Percentiles rank a stretch among this genome's conserved stretches.
phyloP scores from a whole-genome alignment of 1,284 basidiomycete genomes.

The Trametes hirsuta region DNA sequence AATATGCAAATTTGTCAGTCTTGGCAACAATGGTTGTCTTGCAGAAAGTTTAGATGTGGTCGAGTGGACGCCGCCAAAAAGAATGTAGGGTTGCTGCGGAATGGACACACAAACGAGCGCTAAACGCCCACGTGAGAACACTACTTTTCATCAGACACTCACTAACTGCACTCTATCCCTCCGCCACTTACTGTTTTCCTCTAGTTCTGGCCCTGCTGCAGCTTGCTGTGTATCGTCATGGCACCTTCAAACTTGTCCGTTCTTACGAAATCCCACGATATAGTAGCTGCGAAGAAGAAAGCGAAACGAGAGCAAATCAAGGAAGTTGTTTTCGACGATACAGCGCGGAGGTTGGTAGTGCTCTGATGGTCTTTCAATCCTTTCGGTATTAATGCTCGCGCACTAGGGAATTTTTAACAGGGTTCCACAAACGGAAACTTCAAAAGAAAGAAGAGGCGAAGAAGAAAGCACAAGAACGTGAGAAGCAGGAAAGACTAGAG shows the following conservation, averaged over 20 bases:
- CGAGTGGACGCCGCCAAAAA: too few species aligned
- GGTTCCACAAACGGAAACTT: slow-evolving; percentile 86
- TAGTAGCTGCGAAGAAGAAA: slow-evolving; percentile 63
- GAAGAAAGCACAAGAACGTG: slow-evolving; percentile 65
- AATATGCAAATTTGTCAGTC: too few species aligned
- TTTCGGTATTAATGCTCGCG: not conserved
- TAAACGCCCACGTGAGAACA: not conserved
- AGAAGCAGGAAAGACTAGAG: slow-evolving; percentile 71
- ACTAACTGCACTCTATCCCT: not conserved
- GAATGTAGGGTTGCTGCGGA: not conserved
- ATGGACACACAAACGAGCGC: slow-evolving; percentile 12
- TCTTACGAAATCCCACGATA: slow-evolving; percentile 63
- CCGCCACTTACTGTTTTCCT: not conserved
- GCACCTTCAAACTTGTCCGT: slow-evolving; percentile 50
- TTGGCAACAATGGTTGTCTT: too few species aligned
- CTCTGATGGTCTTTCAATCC: not conserved
- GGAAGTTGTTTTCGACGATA: slow-evolving; percentile 78
- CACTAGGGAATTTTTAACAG: slow-evolving; percentile 79
- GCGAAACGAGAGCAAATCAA: slow-evolving; percentile 63
- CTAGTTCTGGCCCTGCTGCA: not conserved
- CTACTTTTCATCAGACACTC: slow-evolving; percentile 4
- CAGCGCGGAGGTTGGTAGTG: slow-evolving; percentile 61
- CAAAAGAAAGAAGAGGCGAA: slow-evolving; percentile 73
- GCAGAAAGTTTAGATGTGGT: too few species aligned
- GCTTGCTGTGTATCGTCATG: slow-evolving; percentile 12